These are phyloP conservation scores for Neonectria sp. DNA, from an alignment of 2,329 filamentous ascomycete species.

Conservation along the genomic window DNA sequence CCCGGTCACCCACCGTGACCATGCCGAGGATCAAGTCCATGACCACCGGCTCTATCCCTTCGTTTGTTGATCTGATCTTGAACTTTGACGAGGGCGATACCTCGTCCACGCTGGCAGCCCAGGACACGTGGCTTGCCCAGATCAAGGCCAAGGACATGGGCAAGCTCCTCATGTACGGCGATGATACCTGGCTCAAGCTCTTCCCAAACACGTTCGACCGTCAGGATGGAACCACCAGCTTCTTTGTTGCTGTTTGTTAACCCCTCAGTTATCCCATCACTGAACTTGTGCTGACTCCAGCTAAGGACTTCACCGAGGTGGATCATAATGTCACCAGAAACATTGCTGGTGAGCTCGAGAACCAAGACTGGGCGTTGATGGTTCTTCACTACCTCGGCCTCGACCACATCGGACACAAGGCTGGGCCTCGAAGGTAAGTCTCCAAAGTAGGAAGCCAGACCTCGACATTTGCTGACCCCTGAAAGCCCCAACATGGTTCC, in stretches of 20 bases:
- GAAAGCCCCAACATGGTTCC: constrained; percentile 88
- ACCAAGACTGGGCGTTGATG: constrained; percentile 91
- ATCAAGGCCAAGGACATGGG: constrained; percentile 81
- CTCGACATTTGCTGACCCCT: constrained; percentile 15
- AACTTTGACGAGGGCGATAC: constrained; percentile 97
- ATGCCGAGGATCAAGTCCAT: constrained; percentile 99
- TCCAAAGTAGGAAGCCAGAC: background rate
- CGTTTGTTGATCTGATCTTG: constrained; percentile 95
- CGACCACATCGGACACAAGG: constrained; percentile 98
- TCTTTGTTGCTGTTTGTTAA: constrained; percentile 94
- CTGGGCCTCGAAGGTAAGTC: constrained; percentile 83
- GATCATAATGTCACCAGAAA: constrained; percentile 98
- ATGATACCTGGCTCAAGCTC: constrained; percentile 98
- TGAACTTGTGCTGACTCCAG: constrained; percentile 15
- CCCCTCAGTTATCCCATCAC: background rate
- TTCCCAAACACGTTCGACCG: constrained; percentile 92
- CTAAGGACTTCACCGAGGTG: constrained; percentile 95
- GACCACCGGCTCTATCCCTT: constrained; percentile 97
- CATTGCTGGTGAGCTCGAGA: constrained; percentile 80
- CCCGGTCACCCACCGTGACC: constrained; percentile 96
- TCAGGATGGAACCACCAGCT: constrained; percentile 94
- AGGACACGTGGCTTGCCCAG: constrained; percentile 97
- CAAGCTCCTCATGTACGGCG: constrained; percentile 93
- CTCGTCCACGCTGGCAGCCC: constrained; percentile 85
- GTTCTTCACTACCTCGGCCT: constrained; percentile 95